Conservation (phyloP, 108 stramenopile species). For the Schizochytrium sp. region DNA sequence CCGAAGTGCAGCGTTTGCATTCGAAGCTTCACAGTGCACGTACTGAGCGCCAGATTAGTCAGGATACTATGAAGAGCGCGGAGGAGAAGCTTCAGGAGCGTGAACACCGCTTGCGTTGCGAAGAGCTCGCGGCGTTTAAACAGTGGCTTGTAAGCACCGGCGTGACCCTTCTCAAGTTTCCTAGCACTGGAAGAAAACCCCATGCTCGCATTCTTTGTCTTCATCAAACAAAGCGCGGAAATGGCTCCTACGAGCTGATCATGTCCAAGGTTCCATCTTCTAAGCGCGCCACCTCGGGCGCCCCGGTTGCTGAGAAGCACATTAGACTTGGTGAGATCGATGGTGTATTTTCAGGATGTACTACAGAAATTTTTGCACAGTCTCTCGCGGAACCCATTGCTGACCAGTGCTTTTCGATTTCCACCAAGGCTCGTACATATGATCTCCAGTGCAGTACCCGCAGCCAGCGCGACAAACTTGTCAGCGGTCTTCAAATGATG, state of each 20-base stretch:
- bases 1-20: background rate
- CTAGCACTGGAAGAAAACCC: background rate
- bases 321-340: background rate
- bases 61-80: background rate
- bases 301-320: background rate
- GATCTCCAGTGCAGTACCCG: background rate
- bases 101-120: constrained; percentile 19
- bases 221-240: background rate
- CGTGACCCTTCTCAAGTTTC: constrained; percentile 3
- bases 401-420: constrained; percentile 27
- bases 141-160: background rate
- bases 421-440: background rate
- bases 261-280: background rate
- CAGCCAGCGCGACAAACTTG: constrained; percentile 28
- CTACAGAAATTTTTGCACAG: background rate
- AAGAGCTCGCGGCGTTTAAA: constrained; percentile 50
- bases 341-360: background rate
- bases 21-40: background rate
- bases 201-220: background rate
- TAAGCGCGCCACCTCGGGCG: background rate
- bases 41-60: constrained; percentile 52
- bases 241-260: constrained; percentile 2
- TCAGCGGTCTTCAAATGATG: constrained; percentile 34
- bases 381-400: background rate
- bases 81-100: constrained; percentile 5